Percentiles rank a stretch among this genome's conserved stretches.
These are phyloP conservation scores for Russula vinacea DNA, from an alignment of 768 basidiomycete species.

Conservation along the genomic window DNA sequence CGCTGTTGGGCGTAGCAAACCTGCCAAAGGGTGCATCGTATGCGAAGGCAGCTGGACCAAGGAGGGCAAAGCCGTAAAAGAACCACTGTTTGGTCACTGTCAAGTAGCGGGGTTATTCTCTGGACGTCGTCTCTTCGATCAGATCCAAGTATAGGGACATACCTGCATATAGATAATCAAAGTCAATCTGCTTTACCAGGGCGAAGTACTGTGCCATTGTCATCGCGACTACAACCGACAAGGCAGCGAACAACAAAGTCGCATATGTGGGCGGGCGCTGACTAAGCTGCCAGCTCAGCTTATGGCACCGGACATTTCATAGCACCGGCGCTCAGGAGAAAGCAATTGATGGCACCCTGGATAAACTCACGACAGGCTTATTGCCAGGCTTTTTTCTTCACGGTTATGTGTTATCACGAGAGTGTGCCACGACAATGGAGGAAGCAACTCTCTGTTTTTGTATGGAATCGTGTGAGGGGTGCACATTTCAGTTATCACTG, in stretches of 20 bases:
- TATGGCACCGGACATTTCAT: no score
- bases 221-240: not conserved
- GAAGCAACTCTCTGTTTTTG: not conserved
- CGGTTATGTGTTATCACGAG: no score
- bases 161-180: slow-evolving; percentile 26
- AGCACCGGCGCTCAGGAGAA: no score
- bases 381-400: not conserved
- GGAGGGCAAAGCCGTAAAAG: slow-evolving; percentile 6
- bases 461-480: not conserved
- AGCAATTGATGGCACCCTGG: no score
- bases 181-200: slow-evolving; percentile 18
- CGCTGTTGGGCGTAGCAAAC: slow-evolving; percentile 52
- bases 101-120: not conserved
- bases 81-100: slow-evolving; percentile 26
- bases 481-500: slow-evolving; percentile 26
- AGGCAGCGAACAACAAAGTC: not conserved
- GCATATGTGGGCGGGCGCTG: not conserved
- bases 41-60: slow-evolving; percentile 43
- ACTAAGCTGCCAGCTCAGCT: not conserved
- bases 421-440: not conserved
- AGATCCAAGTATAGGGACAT: not conserved
- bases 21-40: slow-evolving; percentile 81
- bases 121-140: not conserved
- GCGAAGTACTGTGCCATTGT: slow-evolving; percentile 13
- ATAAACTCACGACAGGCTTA: not conserved